Base-by-base conservation (phyloP, 805 yeast genomes). In the Suhomyces xylopsoci region DNA sequence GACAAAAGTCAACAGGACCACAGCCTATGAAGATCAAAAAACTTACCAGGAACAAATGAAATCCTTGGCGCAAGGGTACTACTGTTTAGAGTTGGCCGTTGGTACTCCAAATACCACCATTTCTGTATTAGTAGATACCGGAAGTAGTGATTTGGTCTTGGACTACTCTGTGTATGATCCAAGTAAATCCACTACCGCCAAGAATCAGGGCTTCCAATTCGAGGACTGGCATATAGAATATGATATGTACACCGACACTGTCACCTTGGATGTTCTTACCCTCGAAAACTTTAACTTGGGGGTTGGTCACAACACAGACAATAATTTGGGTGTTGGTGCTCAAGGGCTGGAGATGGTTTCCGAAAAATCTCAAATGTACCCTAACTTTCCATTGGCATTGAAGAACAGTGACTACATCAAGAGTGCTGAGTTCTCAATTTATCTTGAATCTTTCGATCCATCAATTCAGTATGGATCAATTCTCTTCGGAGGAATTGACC, bases 401-500 rank as follows among this genome's bases (percentile, higher is more conserved):
- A 83, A 77, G 49, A 63, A 70, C 30, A 79, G 79, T 50, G 92
- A 91, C 0, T 60, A 79, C 43, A 87, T 83, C 54, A 61, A 76
- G 42, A 76, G 78, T 47, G 74, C 75, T 38, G 81, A 80, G 0
- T 88, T 85, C 64, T 87, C 93, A 0, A 70, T 88, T 51, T 87
- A 73, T 60, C 73, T 88, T 64, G 79, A 83, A 58, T 67, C 69
- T 3, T 58, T 63, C 17, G 67, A 67, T 25, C 60, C 70, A 9
- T 51, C 47, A 7, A 69, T 80, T 0, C 44, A 61, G 3, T 55
- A 71, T 1, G n/a, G n/a, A n/a, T n/a, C n/a, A n/a, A n/a, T n/a
- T n/a, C n/a, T n/a, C 45, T 88, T 87, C 71, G 93, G 93, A 46
- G 94, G 85, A 26, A 78, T 84, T 24, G 93, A 87, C 61, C 80